Evolutionary conservation across 2,329 filamentous ascomycete species (phyloP).

Genomic region (Zarea fungicola): DNA sequence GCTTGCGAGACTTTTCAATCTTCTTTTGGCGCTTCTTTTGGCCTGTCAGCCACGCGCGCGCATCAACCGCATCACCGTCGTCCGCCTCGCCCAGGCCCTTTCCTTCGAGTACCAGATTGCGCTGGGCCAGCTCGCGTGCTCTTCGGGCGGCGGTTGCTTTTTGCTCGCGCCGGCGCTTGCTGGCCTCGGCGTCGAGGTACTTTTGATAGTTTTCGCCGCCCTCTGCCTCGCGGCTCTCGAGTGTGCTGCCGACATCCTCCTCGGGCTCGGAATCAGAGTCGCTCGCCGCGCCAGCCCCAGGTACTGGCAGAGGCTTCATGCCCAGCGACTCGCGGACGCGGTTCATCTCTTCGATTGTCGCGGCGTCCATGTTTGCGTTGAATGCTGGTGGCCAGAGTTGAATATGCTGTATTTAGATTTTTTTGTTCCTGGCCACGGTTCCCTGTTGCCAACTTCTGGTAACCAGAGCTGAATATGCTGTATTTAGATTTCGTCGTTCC

Average conservation of each 20-base stretch:
- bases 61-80: constrained; percentile 62
- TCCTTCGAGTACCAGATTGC: constrained; percentile 71
- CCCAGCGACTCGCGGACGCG: constrained; percentile 84
- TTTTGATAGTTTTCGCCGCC: constrained; percentile 68
- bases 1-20: constrained; percentile 69
- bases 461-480: not conserved
- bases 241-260: constrained; percentile 71
- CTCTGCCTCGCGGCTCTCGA: constrained; percentile 73
- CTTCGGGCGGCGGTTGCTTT: constrained; percentile 80
- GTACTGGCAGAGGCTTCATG: constrained; percentile 82
- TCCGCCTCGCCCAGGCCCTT: constrained; percentile 75
- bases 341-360: constrained; percentile 89
- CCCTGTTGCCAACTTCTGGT: not conserved
- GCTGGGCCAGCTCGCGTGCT: constrained; percentile 77
- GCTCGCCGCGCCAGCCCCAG: constrained; percentile 51
- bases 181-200: constrained; percentile 62
- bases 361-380: constrained; percentile 49
- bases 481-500: not conserved
- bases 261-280: constrained; percentile 47
- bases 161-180: constrained; percentile 73
- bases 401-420: not conserved
- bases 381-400: not conserved
- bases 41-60: constrained; percentile 78
- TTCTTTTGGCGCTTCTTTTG: constrained; percentile 94
- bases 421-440: not conserved